phyloP scores from a whole-genome alignment of 2,329 filamentous ascomycete species.

The Colletotrichum kahawae region DNA sequence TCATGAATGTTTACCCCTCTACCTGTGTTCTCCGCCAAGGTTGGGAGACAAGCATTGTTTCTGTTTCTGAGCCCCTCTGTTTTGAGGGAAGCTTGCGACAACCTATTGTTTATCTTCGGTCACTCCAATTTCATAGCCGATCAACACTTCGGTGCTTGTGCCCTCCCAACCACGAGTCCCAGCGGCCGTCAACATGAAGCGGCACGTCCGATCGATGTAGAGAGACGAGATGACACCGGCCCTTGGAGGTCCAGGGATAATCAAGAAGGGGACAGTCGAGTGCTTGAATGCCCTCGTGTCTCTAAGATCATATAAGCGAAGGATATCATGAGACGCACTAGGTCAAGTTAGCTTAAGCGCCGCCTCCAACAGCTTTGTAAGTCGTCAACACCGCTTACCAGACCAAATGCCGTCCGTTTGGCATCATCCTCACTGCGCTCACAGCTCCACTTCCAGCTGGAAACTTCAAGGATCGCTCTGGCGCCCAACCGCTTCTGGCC shows the following conservation, averaged over 20 bases:
- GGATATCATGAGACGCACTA: slow-evolving; percentile 90
- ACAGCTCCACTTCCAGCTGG: slow-evolving; percentile 89
- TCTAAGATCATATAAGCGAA: slow-evolving; percentile 88
- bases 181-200: slow-evolving; percentile 89
- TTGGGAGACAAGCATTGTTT: not conserved
- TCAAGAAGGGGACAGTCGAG: slow-evolving; percentile 90
- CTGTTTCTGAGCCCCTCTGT: not conserved
- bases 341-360: not conserved
- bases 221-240: slow-evolving; percentile 88
- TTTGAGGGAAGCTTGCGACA: not conserved
- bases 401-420: slow-evolving; percentile 88
- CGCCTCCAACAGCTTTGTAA: not conserved
- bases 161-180: slow-evolving; percentile 97
- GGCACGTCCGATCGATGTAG: slow-evolving; percentile 85
- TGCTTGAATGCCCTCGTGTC: slow-evolving; percentile 70
- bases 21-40: not conserved
- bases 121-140: slow-evolving; percentile 86
- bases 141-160: slow-evolving; percentile 82
- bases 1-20: not conserved
- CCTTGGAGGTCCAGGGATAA: slow-evolving; percentile 83
- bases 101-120: slow-evolving; percentile 15
- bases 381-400: slow-evolving; percentile 53
- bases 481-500: slow-evolving; percentile 67
- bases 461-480: slow-evolving; percentile 83
- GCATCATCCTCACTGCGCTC: slow-evolving; percentile 87